phyloP scores from a whole-genome alignment of 1,284 basidiomycete species.

The Filobasidium uniguttulatum region DNA sequence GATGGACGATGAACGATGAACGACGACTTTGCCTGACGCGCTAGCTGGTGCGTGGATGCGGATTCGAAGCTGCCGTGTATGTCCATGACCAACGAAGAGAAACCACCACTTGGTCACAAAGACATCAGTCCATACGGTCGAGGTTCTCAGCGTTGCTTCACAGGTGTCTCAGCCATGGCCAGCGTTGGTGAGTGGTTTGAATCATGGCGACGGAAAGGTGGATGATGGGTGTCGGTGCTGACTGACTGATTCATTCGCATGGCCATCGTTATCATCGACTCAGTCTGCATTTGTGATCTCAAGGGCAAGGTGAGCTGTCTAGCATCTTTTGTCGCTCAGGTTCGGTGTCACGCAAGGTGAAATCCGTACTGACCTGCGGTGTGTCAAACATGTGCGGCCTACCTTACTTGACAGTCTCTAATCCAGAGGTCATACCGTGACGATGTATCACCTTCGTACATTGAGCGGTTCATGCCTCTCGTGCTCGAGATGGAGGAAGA shows the following conservation, averaged over 20 bases:
- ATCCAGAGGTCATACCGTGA: constrained; percentile 97
- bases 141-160: too few species aligned
- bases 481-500: constrained; percentile 97
- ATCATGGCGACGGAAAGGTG: too few species aligned
- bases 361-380: too few species aligned
- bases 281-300: constrained; percentile 87
- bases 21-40: too few species aligned
- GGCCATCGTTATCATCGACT: background rate
- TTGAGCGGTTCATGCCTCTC: constrained; percentile 89
- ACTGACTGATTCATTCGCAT: background rate
- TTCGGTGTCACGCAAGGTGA: too few species aligned
- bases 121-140: too few species aligned
- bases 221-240: background rate
- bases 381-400: background rate
- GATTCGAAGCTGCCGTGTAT: too few species aligned
- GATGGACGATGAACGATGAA: too few species aligned
- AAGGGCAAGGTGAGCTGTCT: constrained; percentile 54
- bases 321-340: too few species aligned
- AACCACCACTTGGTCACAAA: too few species aligned
- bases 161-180: background rate
- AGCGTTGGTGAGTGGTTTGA: constrained; percentile 1
- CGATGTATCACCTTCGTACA: constrained; percentile 75
- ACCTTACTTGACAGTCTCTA: constrained; percentile 49
- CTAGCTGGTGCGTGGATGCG: too few species aligned
- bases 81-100: too few species aligned